Percentiles rank a stretch among this genome's conserved stretches.
These are phyloP conservation scores for Tylopilus balloui DNA, from an alignment of 768 basidiomycete species.

Conservation along the genomic window DNA sequence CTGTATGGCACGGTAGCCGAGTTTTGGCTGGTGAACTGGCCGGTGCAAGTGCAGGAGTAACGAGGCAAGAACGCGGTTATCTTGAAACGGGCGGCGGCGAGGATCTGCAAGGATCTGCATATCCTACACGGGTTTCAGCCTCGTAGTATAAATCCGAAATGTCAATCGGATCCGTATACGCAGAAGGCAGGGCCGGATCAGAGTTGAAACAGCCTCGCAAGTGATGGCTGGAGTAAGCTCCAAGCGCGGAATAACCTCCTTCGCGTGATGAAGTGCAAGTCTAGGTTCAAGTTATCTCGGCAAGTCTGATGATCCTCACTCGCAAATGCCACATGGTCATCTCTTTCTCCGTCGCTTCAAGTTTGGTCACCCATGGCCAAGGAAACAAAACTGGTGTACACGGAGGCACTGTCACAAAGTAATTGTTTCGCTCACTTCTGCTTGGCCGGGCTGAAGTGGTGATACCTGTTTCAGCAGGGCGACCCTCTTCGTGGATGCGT, in stretches of 20 bases:
- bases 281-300: too few relatives aligned
- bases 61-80: conserved; percentile 19
- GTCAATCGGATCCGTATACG: conserved; percentile 4
- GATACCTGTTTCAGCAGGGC: conserved; percentile 31
- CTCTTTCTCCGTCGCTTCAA: neutral
- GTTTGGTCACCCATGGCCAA: neutral
- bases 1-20: conserved; percentile 1
- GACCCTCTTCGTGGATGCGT: conserved; percentile 29
- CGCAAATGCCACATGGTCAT: neutral
- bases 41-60: conserved; percentile 3
- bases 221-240: conserved; percentile 9
- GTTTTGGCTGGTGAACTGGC: neutral
- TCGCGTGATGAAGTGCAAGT: conserved; percentile 19
- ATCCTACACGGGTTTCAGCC: conserved; percentile 6
- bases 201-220: conserved; percentile 16
- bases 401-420: conserved; percentile 9
- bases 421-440: conserved; percentile 12
- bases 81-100: conserved; percentile 20
- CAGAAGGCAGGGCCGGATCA: conserved; percentile 17
- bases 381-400: conserved; percentile 5
- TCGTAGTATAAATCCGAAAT: conserved; percentile 16
- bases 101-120: conserved; percentile 24
- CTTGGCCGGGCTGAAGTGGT: conserved; percentile 18
- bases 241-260: conserved; percentile 5
- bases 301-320: neutral